These are phyloP conservation scores for Hypoxylon sp. DNA, from an alignment of 2,329 filamentous ascomycete genomes.

Conservation along the genomic window DNA sequence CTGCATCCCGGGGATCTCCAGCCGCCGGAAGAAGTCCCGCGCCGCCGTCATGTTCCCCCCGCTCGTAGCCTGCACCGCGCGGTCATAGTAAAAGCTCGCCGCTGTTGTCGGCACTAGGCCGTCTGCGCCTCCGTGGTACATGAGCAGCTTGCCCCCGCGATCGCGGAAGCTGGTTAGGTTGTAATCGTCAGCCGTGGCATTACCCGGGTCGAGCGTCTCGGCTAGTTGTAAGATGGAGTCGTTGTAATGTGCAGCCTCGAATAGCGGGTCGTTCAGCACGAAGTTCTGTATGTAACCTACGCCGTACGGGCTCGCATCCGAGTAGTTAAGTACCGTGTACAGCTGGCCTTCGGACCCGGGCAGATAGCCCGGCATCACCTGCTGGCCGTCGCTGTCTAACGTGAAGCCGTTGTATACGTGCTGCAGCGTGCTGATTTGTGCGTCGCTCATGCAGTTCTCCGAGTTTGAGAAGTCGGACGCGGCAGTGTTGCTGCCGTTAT, in stretches of 20 bases:
- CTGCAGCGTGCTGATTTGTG: slow-evolving; percentile 58
- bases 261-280: slow-evolving; percentile 58
- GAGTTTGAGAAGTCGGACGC: slow-evolving; percentile 43
- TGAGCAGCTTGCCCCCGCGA: slow-evolving; percentile 61
- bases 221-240: slow-evolving; percentile 54
- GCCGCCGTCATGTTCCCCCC: slow-evolving; percentile 53
- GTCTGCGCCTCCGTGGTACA: slow-evolving; percentile 64
- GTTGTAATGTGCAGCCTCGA: slow-evolving; percentile 55
- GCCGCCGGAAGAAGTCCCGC: slow-evolving; percentile 67
- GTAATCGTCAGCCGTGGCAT: slow-evolving; percentile 58
- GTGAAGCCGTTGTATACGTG: slow-evolving; percentile 54
- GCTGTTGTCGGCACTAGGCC: slow-evolving; percentile 59
- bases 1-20: slow-evolving; percentile 67
- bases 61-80: slow-evolving; percentile 50
- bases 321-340: slow-evolving; percentile 54
- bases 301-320: slow-evolving; percentile 55
- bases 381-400: slow-evolving; percentile 51
- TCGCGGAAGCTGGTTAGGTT: slow-evolving; percentile 58
- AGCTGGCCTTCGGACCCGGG: slow-evolving; percentile 63
- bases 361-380: slow-evolving; percentile 62
- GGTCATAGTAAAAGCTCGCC: slow-evolving; percentile 56
- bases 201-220: slow-evolving; percentile 56
- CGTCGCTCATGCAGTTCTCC: slow-evolving; percentile 58
- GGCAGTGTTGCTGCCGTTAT: slow-evolving; percentile 42
- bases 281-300: slow-evolving; percentile 59